phyloP scores from a whole-genome alignment of 2,329 filamentous ascomycete species.

The Escovopsis sp. region DNA sequence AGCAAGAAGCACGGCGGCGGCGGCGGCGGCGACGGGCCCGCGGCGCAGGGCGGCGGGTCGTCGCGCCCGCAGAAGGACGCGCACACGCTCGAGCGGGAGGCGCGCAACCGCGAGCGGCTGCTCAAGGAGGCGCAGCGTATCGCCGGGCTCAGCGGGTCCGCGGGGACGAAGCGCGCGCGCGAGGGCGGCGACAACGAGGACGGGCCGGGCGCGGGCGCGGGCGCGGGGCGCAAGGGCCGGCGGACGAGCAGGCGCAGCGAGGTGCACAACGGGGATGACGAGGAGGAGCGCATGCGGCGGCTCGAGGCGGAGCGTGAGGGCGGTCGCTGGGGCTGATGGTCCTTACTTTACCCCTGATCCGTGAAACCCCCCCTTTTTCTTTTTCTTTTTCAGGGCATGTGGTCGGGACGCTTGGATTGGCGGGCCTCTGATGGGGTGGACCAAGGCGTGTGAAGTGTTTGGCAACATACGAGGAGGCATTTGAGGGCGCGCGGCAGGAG shows the following conservation, averaged over 20 bases:
- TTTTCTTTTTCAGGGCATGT: too few relatives aligned
- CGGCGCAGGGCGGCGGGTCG: not conserved
- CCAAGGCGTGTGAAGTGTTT: too few relatives aligned
- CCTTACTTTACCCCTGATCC: not conserved
- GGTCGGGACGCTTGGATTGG: too few relatives aligned
- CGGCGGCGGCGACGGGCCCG: not conserved
- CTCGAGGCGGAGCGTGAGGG: conserved; percentile 46
- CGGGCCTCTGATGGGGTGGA: too few relatives aligned
- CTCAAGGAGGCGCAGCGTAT: conserved; percentile 55
- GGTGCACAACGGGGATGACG: conserved; percentile 30
- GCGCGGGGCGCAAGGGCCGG: conserved; percentile 22
- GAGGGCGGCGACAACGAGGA: conserved; percentile 28
- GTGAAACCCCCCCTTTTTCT: not conserved
- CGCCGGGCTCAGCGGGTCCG: conserved; percentile 34
- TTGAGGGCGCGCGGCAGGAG: too few relatives aligned
- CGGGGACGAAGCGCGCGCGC: conserved; percentile 35
- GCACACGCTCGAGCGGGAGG: conserved; percentile 57
- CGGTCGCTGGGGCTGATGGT: conserved; percentile 29
- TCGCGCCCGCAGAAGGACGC: conserved; percentile 30
- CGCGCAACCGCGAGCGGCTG: conserved; percentile 48
- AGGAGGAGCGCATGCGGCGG: conserved; percentile 38
- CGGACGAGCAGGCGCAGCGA: conserved; percentile 34
- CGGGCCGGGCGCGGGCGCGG: conserved; percentile 9
- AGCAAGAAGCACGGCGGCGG: conserved; percentile 16
- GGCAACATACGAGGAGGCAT: too few relatives aligned